Conservation (phyloP, 2,329 filamentous ascomycete genomes). For the Saccharata proteae region DNA sequence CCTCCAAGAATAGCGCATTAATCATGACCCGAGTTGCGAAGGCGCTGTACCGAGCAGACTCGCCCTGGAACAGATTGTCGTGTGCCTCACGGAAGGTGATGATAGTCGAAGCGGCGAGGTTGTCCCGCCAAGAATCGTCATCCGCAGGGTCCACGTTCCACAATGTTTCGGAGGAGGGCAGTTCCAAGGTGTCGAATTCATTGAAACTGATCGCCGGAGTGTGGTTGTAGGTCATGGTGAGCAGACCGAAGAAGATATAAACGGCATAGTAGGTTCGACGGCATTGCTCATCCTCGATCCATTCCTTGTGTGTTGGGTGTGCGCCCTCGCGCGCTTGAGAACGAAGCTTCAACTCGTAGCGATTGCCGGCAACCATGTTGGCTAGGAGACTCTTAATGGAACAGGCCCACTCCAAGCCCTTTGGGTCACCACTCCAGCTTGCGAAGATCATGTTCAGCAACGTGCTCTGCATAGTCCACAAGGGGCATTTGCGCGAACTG, state of each 20-base stretch:
- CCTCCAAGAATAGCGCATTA: constrained; percentile 93
- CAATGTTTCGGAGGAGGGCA: constrained; percentile 85
- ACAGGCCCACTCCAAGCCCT: constrained; percentile 95
- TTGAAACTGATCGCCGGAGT: constrained; percentile 97
- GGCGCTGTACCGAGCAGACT: constrained; percentile 81
- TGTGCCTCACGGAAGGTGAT: constrained; percentile 90
- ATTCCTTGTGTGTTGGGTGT: constrained; percentile 70
- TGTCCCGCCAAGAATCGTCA: constrained; percentile 74
- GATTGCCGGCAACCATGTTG: constrained; percentile 97
- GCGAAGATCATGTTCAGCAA: constrained; percentile 98
- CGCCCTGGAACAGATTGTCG: constrained; percentile 89
- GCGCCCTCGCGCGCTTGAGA: constrained; percentile 72
- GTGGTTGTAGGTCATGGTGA: constrained; percentile 95
- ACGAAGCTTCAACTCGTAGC: constrained; percentile 89
- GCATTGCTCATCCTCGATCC: constrained; percentile 95
- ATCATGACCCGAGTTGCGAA: constrained; percentile 98
- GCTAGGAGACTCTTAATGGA: constrained; percentile 96
- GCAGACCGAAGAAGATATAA: constrained; percentile 94
- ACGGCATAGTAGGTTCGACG: constrained; percentile 95
- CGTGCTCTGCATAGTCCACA: constrained; percentile 98
- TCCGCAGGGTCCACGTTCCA: constrained; percentile 80
- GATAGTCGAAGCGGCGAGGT: constrained; percentile 55
- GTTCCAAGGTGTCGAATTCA: constrained; percentile 84
- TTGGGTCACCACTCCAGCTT: constrained; percentile 97
- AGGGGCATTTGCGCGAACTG: constrained; percentile 88